Conservation (phyloP, 441 rosid species). For the Pelargonium australe region DNA sequence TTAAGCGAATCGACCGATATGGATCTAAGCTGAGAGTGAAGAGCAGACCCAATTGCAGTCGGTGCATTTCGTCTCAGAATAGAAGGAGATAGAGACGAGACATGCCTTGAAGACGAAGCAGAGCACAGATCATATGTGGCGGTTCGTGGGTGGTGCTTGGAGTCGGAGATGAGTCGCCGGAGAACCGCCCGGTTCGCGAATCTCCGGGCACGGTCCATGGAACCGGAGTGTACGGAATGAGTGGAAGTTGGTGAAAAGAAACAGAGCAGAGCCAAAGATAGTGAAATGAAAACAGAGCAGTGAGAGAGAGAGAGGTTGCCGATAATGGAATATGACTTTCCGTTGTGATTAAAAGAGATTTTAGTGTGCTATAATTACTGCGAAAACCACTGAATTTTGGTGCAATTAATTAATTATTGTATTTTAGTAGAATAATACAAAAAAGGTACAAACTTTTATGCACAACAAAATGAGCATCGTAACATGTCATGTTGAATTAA, state of each 20-base stretch:
- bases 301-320: neutral
- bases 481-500: no score
- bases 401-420: neutral
- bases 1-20: constrained; percentile 73
- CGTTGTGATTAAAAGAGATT: neutral
- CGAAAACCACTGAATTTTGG: neutral
- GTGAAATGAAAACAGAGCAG: neutral
- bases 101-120: constrained; percentile 41
- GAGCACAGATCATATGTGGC: constrained; percentile 33
- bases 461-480: no score
- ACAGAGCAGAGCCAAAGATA: neutral
- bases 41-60: constrained; percentile 22
- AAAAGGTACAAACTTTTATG: no score
- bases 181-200: constrained; percentile 73
- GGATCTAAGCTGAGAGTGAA: constrained; percentile 47
- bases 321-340: neutral
- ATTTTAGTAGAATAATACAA: no score
- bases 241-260: neutral
- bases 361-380: neutral
- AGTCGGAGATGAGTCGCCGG: constrained; percentile 48
- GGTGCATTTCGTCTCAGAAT: constrained; percentile 14
- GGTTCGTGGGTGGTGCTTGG: constrained; percentile 42
- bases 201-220: constrained; percentile 88
- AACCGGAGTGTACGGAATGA: no score
- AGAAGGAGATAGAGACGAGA: constrained; percentile 60